Evolutionary conservation across 495 filamentous ascomycete species (phyloP).

Genomic region (Penicillium goetzii): DNA sequence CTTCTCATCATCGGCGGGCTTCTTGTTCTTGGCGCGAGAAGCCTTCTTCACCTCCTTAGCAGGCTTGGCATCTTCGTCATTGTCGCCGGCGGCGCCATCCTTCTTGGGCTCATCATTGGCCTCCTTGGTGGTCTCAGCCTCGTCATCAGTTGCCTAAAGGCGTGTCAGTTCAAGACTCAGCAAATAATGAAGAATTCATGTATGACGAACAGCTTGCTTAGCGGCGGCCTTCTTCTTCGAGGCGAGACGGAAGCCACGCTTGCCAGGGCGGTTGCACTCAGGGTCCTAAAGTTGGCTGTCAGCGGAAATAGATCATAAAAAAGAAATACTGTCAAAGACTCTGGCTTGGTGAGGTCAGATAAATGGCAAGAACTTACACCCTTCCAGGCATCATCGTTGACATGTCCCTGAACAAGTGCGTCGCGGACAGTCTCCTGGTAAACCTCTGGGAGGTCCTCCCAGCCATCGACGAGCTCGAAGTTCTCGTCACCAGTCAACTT

Average conservation of each 20-base stretch:
- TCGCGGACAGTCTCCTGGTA: slow-evolving; percentile 63
- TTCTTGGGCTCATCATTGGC: neutral
- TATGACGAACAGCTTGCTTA: slow-evolving; percentile 32
- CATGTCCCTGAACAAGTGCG: slow-evolving; percentile 69
- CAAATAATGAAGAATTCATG: neutral
- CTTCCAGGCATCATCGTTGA: slow-evolving; percentile 77
- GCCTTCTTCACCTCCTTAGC: slow-evolving; percentile 11
- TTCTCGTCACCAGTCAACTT: slow-evolving; percentile 32
- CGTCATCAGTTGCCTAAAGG: neutral
- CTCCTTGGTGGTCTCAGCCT: neutral
- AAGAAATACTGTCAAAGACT: neutral
- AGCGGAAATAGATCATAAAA: neutral
- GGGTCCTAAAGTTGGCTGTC: slow-evolving; percentile 54
- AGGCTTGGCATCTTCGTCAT: slow-evolving; percentile 4
- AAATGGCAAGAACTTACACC: slow-evolving; percentile 57
- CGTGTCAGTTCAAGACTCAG: neutral
- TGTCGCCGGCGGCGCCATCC: neutral
- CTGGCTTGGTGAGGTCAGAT: neutral
- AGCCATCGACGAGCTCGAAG: slow-evolving; percentile 65
- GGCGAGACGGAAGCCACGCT: slow-evolving; percentile 57
- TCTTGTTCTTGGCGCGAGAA: slow-evolving; percentile 24
- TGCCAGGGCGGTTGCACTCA: slow-evolving; percentile 68
- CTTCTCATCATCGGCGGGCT: slow-evolving; percentile 3
- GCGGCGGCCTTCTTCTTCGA: slow-evolving; percentile 27
- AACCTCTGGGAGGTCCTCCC: slow-evolving; percentile 67